These are phyloP conservation scores for Aspergillus biplanus DNA, from an alignment of 495 filamentous ascomycete genomes.

Conservation along the genomic window DNA sequence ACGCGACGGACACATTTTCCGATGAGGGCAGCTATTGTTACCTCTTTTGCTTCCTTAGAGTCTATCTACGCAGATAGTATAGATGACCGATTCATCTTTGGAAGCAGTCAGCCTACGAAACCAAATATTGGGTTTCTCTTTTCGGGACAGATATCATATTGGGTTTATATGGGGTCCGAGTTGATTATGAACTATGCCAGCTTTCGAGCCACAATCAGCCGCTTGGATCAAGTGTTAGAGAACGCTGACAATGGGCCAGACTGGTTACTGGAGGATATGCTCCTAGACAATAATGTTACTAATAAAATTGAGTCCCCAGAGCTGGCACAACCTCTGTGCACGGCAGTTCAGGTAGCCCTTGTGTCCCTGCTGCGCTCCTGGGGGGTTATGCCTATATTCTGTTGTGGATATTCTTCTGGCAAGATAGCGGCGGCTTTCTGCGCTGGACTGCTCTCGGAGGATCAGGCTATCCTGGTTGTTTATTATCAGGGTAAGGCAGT, in stretches of 20 bases:
- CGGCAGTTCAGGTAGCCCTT: constrained; percentile 22
- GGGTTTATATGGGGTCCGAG: no score
- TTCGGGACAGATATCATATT: no score
- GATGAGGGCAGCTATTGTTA: background rate
- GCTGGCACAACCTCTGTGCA: constrained; percentile 23
- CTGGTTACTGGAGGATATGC: no score
- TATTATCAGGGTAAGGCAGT: constrained; percentile 21
- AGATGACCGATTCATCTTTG: no score
- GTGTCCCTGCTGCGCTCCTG: constrained; percentile 20
- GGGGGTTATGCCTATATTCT: constrained; percentile 19
- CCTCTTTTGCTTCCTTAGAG: no score
- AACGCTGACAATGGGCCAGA: no score
- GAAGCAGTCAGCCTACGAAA: no score
- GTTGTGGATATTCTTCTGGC: constrained; percentile 29
- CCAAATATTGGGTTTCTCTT: no score
- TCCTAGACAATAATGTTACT: background rate
- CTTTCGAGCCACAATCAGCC: no score
- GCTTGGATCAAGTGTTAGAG: no score
- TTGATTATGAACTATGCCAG: no score
- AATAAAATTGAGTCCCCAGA: constrained; percentile 5
- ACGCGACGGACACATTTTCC: constrained; percentile 27
- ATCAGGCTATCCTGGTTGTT: constrained; percentile 20
- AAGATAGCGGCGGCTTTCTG: constrained; percentile 32
- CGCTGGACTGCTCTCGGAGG: constrained; percentile 21
- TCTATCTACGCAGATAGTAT: no score